phyloP scores from a whole-genome alignment of 1,284 basidiomycete species.

The Phellinidium pouzarii region DNA sequence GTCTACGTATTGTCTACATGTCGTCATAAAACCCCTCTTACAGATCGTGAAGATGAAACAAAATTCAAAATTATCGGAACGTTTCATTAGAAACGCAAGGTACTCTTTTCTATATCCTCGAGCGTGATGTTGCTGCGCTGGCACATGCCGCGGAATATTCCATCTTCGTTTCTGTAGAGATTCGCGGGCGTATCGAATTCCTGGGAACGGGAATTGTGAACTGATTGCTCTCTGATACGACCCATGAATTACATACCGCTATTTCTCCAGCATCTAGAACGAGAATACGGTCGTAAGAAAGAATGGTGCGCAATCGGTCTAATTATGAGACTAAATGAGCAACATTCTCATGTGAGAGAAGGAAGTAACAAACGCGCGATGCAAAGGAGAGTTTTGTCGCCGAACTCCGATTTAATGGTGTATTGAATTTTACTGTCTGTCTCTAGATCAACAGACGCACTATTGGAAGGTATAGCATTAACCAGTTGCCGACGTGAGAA shows the following conservation, averaged over 20 bases:
- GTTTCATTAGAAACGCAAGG: background rate
- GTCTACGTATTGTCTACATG: background rate
- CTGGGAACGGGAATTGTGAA: conserved; percentile 25
- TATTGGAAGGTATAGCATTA: conserved; percentile 18
- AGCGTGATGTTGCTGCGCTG: conserved; percentile 50
- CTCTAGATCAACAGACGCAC: conserved; percentile 60
- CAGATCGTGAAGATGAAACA: background rate
- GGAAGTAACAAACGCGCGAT: conserved; percentile 46
- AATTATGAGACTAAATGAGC: conserved; percentile 1
- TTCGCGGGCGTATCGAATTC: conserved; percentile 66
- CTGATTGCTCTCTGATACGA: background rate
- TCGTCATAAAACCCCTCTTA: background rate
- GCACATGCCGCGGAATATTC: conserved; percentile 67
- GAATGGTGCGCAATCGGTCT: conserved; percentile 73
- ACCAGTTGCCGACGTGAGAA: background rate
- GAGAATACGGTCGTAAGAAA: conserved; percentile 72
- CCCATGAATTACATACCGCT: conserved; percentile 35
- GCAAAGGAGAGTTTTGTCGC: conserved; percentile 53
- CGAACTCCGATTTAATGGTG: conserved; percentile 63
- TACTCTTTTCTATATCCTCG: conserved; percentile 39
- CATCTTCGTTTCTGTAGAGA: conserved; percentile 45
- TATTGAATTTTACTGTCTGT: conserved; percentile 69
- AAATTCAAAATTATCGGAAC: background rate
- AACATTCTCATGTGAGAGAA: background rate
- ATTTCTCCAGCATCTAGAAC: conserved; percentile 67